These are phyloP conservation scores for Spergularia azorica DNA, from an alignment of 179 eudicot species.

Conservation along the genomic window DNA sequence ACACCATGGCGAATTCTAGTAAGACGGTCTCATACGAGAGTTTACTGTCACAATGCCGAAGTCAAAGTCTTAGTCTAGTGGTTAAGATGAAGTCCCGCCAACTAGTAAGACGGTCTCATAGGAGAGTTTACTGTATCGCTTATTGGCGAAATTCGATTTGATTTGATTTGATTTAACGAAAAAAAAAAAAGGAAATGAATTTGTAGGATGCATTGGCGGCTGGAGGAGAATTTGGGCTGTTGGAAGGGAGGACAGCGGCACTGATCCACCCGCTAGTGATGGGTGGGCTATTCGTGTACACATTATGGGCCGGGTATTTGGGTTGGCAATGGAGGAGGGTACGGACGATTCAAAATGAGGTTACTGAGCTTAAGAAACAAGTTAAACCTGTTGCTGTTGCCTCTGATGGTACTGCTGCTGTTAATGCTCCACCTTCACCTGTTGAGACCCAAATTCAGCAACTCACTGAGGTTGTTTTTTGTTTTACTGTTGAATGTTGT, in stretches of 20 bases:
- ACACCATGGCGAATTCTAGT: too few species aligned
- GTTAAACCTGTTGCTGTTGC: conserved; percentile 78
- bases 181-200: neutral
- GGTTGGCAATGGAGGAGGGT: conserved; percentile 99
- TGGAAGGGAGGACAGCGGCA: conserved; percentile 70
- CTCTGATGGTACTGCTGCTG: conserved; percentile 54
- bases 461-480: conserved; percentile 60
- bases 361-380: conserved; percentile 84
- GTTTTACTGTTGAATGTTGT: neutral
- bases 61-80: too few species aligned
- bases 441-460: conserved; percentile 59
- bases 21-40: neutral
- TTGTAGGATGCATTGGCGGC: conserved; percentile 69
- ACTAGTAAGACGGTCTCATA: too few species aligned
- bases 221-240: conserved; percentile 65
- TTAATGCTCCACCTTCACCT: conserved; percentile 57
- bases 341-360: conserved; percentile 73
- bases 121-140: too few species aligned
- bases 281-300: conserved; percentile 66
- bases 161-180: too few species aligned
- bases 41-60: neutral
- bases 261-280: conserved; percentile 75
- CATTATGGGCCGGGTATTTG: conserved; percentile 85
- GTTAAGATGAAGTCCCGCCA: too few species aligned
- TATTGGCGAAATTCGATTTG: too few species aligned